A percentile compares a stretch with the other conserved stretches of the same genome.
These are phyloP conservation scores for Suillus fuscotomentosus DNA, from an alignment of 768 basidiomycete genomes.

Conservation along the genomic window DNA sequence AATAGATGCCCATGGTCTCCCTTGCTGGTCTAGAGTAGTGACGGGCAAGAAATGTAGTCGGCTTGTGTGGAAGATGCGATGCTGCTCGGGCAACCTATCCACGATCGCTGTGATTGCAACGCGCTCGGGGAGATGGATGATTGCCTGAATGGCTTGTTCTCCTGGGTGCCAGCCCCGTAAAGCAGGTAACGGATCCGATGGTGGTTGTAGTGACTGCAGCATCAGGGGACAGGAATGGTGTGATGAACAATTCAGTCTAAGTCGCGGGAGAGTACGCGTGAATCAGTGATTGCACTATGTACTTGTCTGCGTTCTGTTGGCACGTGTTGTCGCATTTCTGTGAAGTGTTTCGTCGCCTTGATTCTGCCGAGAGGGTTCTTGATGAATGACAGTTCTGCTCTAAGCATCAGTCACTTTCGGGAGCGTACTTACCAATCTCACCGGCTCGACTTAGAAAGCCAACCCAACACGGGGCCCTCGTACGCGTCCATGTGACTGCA, in stretches of 20 bases:
- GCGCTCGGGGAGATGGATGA: conserved; percentile 21
- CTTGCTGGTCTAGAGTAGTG: conserved; percentile 29
- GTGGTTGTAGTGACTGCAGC: background rate
- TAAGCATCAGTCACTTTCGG: no score
- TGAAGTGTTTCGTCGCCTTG: no score
- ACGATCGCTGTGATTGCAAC: conserved; percentile 24
- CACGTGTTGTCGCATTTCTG: no score
- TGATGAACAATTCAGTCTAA: background rate
- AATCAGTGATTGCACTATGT: no score
- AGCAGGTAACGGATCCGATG: conserved; percentile 11
- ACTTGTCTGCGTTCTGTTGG: no score
- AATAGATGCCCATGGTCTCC: conserved; percentile 34
- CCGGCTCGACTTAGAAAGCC: no score
- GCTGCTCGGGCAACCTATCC: conserved; percentile 27
- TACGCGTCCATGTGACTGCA: no score
- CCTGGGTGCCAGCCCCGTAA: conserved; percentile 45
- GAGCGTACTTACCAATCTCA: no score
- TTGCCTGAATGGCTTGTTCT: conserved; percentile 25
- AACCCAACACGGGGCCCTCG: no score
- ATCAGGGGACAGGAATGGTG: background rate
- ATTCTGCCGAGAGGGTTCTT: no score
- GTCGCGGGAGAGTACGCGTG: background rate
- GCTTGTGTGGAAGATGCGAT: conserved; percentile 30
- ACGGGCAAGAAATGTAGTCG: conserved; percentile 30
- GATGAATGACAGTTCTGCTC: no score